Base-by-base conservation (phyloP, 208 protist species). In the Crithidia acanthocephali region DNA sequence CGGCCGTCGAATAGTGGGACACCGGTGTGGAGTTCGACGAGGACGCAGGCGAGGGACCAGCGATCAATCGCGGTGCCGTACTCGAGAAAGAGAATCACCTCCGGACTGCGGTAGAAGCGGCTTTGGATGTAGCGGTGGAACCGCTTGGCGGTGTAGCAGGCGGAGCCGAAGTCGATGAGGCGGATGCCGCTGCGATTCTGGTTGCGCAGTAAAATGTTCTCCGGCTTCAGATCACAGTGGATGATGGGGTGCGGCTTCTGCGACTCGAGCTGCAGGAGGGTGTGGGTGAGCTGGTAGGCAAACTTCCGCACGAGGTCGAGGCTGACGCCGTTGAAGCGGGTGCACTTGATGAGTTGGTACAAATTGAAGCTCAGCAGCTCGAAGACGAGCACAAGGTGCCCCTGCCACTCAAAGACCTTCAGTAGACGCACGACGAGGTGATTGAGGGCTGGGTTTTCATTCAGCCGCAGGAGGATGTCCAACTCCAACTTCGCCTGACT, bases 141-240 rank as follows among this genome's bases (percentile, higher is more conserved):
- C 91, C 67, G 82, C 81, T 85, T 98, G 91, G 58, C 98, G 25
- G 70, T 65, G 75, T 97, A 97, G 81, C 98, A 99, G 13, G 97
- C 94, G 22, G 87, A 97, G 51, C 99, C 99, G 81, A 99, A 99
- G 78, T 99, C 99, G 58, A 99, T 99, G 18, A 97, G 83, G 28
- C 87, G 88, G 59, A 99, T 98, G 22, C 88, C 93, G 37, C 82
- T 97, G 42, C 95, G 83, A 62, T 96, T 94, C 16, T 88, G 87
- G 57, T 94, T 86, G 57, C 79, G 76, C 42, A 98, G 81, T 22
- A 98, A 71, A 35, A 99, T 95, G 71, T 98, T 98, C 63, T 98
- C 96, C 4, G 95, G 95, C 74, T 99, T 99, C n/a, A 99, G 76
- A 78, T 99, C 98, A 64, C 98, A 99, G 74, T 99, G 98, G 68